A percentile compares a stretch with the other conserved stretches of the same genome.
Conservation (phyloP, 2,329 filamentous ascomycete species). For the Trichoderma koningii region DNA sequence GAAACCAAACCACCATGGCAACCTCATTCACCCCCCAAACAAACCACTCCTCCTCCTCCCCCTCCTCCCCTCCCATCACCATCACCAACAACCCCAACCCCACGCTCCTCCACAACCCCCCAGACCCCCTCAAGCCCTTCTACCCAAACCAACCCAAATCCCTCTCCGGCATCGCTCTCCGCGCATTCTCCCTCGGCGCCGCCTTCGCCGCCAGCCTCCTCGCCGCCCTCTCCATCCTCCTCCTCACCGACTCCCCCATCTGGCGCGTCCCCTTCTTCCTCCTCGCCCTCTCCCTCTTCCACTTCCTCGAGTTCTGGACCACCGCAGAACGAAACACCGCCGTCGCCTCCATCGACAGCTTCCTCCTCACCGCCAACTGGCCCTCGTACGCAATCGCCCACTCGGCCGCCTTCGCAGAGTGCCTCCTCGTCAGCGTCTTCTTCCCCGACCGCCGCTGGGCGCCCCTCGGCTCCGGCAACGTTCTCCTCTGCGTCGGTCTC, state of each 20-base stretch:
- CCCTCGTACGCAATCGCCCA: conserved; percentile 83
- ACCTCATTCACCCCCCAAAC: conserved; percentile 1
- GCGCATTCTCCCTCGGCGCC: conserved; percentile 57
- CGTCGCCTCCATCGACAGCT: conserved; percentile 71
- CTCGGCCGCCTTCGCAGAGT: conserved; percentile 71
- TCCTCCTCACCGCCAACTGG: conserved; percentile 84
- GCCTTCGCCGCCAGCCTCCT: conserved; percentile 44
- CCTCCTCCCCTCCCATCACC: conserved; percentile 29
- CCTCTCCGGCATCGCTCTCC: conserved; percentile 60
- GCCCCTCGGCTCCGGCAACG: conserved; percentile 46
- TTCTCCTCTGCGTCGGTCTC: conserved; percentile 60
- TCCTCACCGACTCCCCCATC: conserved; percentile 48
- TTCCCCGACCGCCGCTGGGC: conserved; percentile 54
- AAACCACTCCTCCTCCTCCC: conserved; percentile 4
- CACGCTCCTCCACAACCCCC: neutral
- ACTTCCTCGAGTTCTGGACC: conserved; percentile 95
- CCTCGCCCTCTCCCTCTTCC: conserved; percentile 72
- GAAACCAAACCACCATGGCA: conserved; percentile 27
- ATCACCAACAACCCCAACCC: neutral
- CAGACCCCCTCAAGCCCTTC: conserved; percentile 38
- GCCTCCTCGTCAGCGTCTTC: conserved; percentile 60
- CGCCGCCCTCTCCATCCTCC: conserved; percentile 38
- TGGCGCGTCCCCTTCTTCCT: conserved; percentile 70
- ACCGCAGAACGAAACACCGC: conserved; percentile 83
- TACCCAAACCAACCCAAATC: conserved; percentile 56